These are phyloP conservation scores for Fraxinus nigra DNA, from an alignment of 305 asterid genomes.

Conservation along the genomic window DNA sequence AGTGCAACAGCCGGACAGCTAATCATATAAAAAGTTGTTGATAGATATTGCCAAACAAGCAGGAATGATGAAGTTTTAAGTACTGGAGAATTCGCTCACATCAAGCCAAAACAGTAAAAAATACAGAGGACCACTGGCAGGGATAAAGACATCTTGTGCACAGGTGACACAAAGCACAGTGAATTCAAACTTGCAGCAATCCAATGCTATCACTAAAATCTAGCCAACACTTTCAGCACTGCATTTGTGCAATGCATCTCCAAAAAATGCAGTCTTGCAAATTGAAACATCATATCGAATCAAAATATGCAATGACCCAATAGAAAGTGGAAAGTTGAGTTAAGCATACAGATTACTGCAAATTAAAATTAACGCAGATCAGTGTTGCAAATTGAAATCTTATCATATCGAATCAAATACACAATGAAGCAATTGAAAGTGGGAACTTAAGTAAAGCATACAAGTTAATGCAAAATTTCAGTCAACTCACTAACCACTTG, in stretches of 20 bases:
- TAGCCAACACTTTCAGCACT: constrained; percentile 12
- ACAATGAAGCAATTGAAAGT: not conserved
- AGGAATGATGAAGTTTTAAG: constrained; percentile 10
- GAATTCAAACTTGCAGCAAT: constrained; percentile 17
- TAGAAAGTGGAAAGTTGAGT: constrained; percentile 13
- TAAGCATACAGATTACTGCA: constrained; percentile 15
- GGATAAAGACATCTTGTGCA: not conserved
- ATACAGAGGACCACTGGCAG: not conserved
- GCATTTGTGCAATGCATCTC: constrained; percentile 25
- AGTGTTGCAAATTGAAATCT: constrained; percentile 9
- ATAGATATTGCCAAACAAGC: constrained; percentile 10
- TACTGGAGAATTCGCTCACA: not conserved
- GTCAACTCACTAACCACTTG: constrained; percentile 60
- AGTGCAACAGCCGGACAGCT: constrained; percentile 16
- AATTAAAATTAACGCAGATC: constrained; percentile 25
- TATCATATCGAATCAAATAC: constrained; percentile 5
- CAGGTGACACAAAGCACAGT: constrained; percentile 16
- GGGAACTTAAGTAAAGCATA: constrained; percentile 15
- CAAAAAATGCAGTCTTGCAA: constrained; percentile 5
- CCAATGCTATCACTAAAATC: constrained; percentile 11
- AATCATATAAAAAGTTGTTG: constrained; percentile 13
- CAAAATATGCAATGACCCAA: not conserved
- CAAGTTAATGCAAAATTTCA: constrained; percentile 9
- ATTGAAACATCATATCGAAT: constrained; percentile 12
- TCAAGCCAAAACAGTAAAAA: constrained; percentile 1